These are phyloP conservation scores for Trametes coccinea DNA, from an alignment of 768 basidiomycete species.

Conservation along the genomic window DNA sequence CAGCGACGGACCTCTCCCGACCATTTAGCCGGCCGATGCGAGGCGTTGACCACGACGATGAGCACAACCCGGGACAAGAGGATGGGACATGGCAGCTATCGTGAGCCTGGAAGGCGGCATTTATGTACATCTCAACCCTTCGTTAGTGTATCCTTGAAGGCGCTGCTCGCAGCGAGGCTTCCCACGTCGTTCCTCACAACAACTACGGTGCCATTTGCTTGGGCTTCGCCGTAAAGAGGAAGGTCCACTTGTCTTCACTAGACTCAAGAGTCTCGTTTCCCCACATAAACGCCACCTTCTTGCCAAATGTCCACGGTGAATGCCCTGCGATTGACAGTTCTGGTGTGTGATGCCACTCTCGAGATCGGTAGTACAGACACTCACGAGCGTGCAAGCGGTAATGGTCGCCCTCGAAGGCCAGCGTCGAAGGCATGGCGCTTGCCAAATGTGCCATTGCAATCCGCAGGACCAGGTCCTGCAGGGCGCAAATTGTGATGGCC, in stretches of 20 bases:
- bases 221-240: constrained; percentile 11
- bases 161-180: no score
- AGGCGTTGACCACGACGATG: no score
- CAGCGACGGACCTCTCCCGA: no score
- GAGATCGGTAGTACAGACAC: neutral
- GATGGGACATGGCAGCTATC: no score
- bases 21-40: no score
- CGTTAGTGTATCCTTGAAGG: no score
- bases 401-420: constrained; percentile 9
- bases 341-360: no score
- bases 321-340: neutral
- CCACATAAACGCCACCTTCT: constrained; percentile 20
- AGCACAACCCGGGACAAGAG: no score
- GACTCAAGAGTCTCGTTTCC: constrained; percentile 8
- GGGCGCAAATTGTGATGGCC: no score
- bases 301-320: constrained; percentile 16
- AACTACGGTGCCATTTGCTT: neutral
- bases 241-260: constrained; percentile 21
- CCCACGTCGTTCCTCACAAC: no score
- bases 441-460: constrained; percentile 12
- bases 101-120: no score
- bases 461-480: constrained; percentile 19
- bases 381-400: constrained; percentile 20
- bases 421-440: constrained; percentile 1
- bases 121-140: no score